Evolutionary conservation across 2,329 filamentous ascomycete species (phyloP).

Genomic region (Colletotrichum tropicicola): DNA sequence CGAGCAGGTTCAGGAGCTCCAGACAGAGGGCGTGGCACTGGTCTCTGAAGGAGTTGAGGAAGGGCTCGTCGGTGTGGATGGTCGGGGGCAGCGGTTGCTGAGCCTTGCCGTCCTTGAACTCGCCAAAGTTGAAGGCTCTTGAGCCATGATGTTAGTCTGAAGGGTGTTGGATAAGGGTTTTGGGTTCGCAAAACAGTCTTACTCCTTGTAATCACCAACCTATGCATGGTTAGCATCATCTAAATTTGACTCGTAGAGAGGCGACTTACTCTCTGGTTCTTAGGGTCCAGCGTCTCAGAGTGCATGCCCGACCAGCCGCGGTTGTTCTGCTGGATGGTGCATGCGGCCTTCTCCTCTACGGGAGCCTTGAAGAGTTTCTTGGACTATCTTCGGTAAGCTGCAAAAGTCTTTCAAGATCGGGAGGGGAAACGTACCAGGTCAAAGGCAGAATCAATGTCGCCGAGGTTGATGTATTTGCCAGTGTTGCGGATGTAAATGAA

Average conservation of each 20-base stretch:
- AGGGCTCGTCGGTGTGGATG: conserved; percentile 66
- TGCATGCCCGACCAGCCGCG: conserved; percentile 91
- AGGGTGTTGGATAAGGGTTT: background rate
- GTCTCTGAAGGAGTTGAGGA: conserved; percentile 73
- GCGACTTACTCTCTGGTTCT: conserved; percentile 74
- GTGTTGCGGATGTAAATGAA: conserved; percentile 90
- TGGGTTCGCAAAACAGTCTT: conserved; percentile 33
- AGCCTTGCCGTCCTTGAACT: conserved; percentile 74
- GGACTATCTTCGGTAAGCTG: conserved; percentile 63
- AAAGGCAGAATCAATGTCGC: conserved; percentile 77
- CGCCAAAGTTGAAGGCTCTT: conserved; percentile 92
- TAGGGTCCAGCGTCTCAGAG: conserved; percentile 86
- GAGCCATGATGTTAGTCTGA: background rate
- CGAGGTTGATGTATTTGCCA: conserved; percentile 71
- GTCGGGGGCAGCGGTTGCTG: conserved; percentile 80
- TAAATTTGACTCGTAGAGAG: background rate
- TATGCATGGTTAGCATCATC: conserved; percentile 41
- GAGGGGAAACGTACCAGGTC: conserved; percentile 64
- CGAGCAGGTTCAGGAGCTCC: conserved; percentile 79
- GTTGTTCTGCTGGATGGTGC: conserved; percentile 82
- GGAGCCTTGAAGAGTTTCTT: conserved; percentile 78
- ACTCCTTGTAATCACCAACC: conserved; percentile 92
- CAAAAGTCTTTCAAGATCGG: background rate
- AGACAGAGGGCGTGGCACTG: conserved; percentile 79
- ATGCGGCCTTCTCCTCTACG: conserved; percentile 75